Evolutionary conservation across 148 eudicot genomes (phyloP).

Genomic region (Tetragonia tetragonoides): DNA sequence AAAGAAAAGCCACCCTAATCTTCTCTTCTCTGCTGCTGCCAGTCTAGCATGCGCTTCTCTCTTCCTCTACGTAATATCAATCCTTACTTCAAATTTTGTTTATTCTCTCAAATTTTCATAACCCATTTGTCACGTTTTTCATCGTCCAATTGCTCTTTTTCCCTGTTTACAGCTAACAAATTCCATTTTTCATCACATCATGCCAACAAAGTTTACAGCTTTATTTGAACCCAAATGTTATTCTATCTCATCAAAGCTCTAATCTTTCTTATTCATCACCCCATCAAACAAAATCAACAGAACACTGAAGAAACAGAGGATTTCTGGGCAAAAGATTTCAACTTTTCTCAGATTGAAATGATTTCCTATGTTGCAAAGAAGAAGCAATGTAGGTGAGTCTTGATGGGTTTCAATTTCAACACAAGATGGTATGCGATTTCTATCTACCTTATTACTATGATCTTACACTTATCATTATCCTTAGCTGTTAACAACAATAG

Average conservation of each 20-base stretch:
- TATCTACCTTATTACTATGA: conserved; percentile 12
- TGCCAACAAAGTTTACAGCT: not conserved
- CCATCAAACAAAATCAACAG: not conserved
- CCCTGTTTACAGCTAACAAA: conserved; percentile 24
- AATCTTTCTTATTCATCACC: conserved; percentile 3
- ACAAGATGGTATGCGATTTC: conserved; percentile 27
- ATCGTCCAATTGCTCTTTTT: conserved; percentile 20
- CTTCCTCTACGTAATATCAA: conserved; percentile 18
- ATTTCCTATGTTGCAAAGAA: not conserved
- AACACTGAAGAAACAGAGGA: not conserved
- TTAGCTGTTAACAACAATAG: not conserved
- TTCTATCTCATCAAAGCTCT: not conserved
- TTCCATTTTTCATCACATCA: conserved; percentile 23
- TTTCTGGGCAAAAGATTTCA: not conserved
- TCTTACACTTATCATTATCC: conserved; percentile 25
- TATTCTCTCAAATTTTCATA: not conserved
- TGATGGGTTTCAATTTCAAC: conserved; percentile 53
- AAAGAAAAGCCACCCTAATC: not conserved
- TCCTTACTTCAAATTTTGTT: not conserved
- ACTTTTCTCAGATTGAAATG: not conserved
- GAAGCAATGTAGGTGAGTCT: conserved; percentile 29
- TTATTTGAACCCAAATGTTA: not conserved
- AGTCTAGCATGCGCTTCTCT: conserved; percentile 22
- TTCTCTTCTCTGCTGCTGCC: conserved; percentile 30
- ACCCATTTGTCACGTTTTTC: conserved; percentile 23